A percentile compares a stretch with the other conserved stretches of the same genome.
Evolutionary conservation across 768 basidiomycete species (phyloP).

Genomic region (Sporobolomyces pararoseus): DNA sequence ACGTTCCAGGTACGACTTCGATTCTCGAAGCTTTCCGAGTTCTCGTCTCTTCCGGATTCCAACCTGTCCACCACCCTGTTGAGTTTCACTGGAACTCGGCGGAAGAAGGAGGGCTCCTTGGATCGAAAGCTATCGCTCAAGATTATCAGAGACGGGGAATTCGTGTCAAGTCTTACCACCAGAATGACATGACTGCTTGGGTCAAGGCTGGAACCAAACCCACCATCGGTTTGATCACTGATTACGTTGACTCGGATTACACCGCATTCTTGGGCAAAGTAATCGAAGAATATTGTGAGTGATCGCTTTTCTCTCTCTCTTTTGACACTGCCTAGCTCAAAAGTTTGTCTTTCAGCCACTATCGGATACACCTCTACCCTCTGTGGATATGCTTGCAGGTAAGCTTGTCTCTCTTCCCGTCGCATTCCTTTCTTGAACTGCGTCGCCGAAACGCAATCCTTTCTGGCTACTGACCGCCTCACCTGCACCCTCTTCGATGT

Average conservation of each 20-base stretch:
- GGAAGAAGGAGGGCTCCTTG: conserved; percentile 53
- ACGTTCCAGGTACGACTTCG: conserved; percentile 47
- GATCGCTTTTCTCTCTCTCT: no score
- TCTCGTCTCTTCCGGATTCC: conserved; percentile 48
- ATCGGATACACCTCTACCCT: conserved; percentile 22
- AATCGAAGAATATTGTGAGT: conserved; percentile 22
- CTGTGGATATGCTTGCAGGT: no score
- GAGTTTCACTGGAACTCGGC: conserved; percentile 53
- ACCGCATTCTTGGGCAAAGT: conserved; percentile 40
- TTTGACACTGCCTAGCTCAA: no score
- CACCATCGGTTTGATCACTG: conserved; percentile 45
- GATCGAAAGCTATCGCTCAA: conserved; percentile 39
- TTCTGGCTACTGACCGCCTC: no score
- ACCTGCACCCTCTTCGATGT: no score
- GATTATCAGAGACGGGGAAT: conserved; percentile 22
- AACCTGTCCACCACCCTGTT: conserved; percentile 49
- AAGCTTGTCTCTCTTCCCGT: no score
- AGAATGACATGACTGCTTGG: conserved; percentile 50
- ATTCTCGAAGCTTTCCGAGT: conserved; percentile 50
- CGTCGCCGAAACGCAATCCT: no score
- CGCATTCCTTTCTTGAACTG: no score
- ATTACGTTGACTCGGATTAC: conserved; percentile 44
- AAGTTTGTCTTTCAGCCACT: neutral
- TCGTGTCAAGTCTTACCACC: conserved; percentile 19
- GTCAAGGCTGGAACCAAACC: conserved; percentile 47